Evolutionary conservation across 1,284 basidiomycete genomes (phyloP), one percentile per base, ranked within the genome.

Genomic region (Puccinia brachypodii): DNA sequence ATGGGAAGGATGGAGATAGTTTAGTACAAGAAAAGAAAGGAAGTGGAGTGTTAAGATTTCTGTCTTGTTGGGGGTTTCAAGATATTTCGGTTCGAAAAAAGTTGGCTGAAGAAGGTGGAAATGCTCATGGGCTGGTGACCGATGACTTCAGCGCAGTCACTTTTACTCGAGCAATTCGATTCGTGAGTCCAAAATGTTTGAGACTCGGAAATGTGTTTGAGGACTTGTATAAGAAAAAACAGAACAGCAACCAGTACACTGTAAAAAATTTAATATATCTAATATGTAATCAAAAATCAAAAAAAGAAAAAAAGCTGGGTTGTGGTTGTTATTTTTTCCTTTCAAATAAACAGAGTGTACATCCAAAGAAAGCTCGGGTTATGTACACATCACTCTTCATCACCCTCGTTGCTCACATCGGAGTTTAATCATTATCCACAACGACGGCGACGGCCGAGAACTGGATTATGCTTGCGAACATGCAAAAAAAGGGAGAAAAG

Each of bases 201-300:
- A 62, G 60, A 36, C 4, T n/a, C 6, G 60, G 60, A 13, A 62
- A 62, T 36, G n/a, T 33, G 60, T 62, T 62, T 62, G 31, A 62
- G 60, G 38, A 33, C 1, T 36, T 62, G 60, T 62, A 62, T 16
- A 36, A 53, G 14, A 22, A 53, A 13, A 53, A 53, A 19, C 13
- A 62, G 60, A 62, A 62, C 60, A 62, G 60, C 60, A 62, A n/a
- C n/a, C 60, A 62, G 60, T 28, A 58, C 14, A 58, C 56, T 58
- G 56, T 28, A 28, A 6, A 33, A 62, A n/a, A n/a, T n/a, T n/a
- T n/a, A n/a, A n/a, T n/a, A 33, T 62, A 36, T 53, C 4, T n/a
- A 19, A 53, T n/a, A 19, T n/a, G 19, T 33, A 2, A 36, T 11
- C 31, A 62, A 62, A 62, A 62, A 8, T 28, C 25, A 58, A 58